Evolutionary conservation across 257 asterid genomes (phyloP).

Genomic region (Nicotiana tabacum): DNA sequence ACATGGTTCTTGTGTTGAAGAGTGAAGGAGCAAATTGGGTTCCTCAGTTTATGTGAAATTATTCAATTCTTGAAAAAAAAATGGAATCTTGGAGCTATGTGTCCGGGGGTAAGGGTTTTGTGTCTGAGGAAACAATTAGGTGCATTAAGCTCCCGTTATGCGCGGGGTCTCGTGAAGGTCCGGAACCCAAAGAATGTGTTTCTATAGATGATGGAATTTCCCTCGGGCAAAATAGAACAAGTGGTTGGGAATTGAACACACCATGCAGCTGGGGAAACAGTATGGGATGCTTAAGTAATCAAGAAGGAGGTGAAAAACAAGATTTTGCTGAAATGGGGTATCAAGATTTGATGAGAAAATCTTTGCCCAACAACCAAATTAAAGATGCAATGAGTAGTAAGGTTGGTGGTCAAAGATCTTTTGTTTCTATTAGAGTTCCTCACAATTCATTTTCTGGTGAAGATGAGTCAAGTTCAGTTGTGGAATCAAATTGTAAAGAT

Average conservation of each 20-base stretch:
- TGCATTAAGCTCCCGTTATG: no score
- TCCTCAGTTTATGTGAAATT: not conserved
- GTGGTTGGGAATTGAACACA: constrained; percentile 15
- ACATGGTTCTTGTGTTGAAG: not conserved
- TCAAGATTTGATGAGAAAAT: no score
- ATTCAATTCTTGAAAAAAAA: not conserved
- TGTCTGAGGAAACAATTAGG: not conserved
- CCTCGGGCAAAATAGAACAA: constrained; percentile 13
- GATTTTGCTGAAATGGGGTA: constrained; percentile 13
- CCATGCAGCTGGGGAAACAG: no score
- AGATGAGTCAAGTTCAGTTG: constrained; percentile 22
- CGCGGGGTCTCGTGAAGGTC: fast-evolving
- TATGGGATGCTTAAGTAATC: not conserved
- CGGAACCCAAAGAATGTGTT: not conserved
- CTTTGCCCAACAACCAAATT: constrained; percentile 15
- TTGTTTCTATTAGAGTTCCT: not conserved
- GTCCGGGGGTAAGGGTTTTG: constrained; percentile 20
- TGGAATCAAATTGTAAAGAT: constrained; percentile 22
- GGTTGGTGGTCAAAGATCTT: no score
- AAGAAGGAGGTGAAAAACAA: constrained; percentile 12
- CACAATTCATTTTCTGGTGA: constrained; percentile 19
- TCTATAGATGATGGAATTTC: constrained; percentile 17
- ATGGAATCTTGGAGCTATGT: constrained; percentile 34
- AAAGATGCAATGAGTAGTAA: not conserved
- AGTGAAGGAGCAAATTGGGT: not conserved